Percentiles rank a stretch among this genome's conserved stretches.
phyloP scores from a whole-genome alignment of 2,329 filamentous ascomycete species.

The Stagonosporopsis chrysanthemi region DNA sequence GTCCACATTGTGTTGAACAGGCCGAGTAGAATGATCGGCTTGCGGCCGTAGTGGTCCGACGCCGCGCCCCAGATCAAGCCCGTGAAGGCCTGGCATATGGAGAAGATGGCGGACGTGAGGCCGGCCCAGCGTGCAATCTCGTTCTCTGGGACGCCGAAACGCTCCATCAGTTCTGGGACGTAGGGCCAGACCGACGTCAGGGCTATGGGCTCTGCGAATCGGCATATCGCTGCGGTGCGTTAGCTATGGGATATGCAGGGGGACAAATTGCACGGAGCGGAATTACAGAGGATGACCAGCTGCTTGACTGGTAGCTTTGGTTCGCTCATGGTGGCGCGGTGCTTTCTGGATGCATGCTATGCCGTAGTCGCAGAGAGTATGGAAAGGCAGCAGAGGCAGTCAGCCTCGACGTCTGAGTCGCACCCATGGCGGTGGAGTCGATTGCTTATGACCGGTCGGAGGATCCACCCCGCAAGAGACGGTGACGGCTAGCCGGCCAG shows the following conservation, averaged over 20 bases:
- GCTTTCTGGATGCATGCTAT: constrained; percentile 15
- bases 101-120: constrained; percentile 83
- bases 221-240: constrained; percentile 77
- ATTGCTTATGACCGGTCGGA: constrained; percentile 4
- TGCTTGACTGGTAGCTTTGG: constrained; percentile 50
- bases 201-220: constrained; percentile 89
- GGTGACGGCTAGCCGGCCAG: constrained; percentile 24
- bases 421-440: constrained; percentile 13
- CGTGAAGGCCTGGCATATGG: constrained; percentile 78
- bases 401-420: constrained; percentile 8
- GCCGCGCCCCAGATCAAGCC: constrained; percentile 88
- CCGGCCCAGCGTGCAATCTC: constrained; percentile 73
- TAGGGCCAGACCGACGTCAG: constrained; percentile 94
- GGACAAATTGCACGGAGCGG: not conserved
- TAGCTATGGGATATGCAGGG: constrained; percentile 7
- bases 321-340: constrained; percentile 44
- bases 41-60: constrained; percentile 82
- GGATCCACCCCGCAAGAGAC: constrained; percentile 24
- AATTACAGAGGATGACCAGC: constrained; percentile 49
- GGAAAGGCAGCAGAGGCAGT: not conserved
- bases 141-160: constrained; percentile 49
- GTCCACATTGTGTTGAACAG: constrained; percentile 79
- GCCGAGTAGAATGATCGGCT: constrained; percentile 82
- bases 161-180: constrained; percentile 68
- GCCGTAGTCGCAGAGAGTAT: not conserved